Base-by-base conservation (phyloP, 2,329 filamentous ascomycete species). In the Dissoconium aciculare region DNA sequence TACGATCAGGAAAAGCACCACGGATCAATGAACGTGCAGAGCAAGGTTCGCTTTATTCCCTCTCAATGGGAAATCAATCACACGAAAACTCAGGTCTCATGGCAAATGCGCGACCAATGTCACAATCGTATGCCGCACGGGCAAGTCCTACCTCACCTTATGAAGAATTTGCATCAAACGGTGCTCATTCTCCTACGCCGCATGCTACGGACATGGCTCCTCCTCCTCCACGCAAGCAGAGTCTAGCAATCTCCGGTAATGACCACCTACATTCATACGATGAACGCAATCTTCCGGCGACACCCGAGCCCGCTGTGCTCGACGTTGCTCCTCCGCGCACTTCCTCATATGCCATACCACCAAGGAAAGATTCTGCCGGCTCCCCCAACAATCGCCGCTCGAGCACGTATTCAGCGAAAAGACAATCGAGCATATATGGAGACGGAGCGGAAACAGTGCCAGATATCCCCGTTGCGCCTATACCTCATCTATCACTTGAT, bases 101-200 rank as follows among this genome's bases (percentile, higher is more conserved):
- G 27, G 55, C 58, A 29, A 71, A 73, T 46, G 69, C 69, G 10
- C 64, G 69, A 42, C 54, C 61, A 15, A 72, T 73, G 62, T 70
- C 70, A 6, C 61, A 60, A 6, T 67, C 66, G 3, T 54, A 59
- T 27, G 63, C 65, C n/a, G 45, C 38, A 28, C 43, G 47, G 15
- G 51, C 52, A 37, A 54, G 56, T 29, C 54, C 58, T 1, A 42
- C 54, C 31, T 41, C 41, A 16, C 38, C 47, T 16, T 28, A 32
- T 5, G 32, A 37, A 6, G 21, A 33, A n/a, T n/a, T n/a, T n/a
- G n/a, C n/a, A n/a, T n/a, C n/a, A n/a, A n/a, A n/a, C 26, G 13
- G 12, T 12, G 11, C 8, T 12, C 26, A 11, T 23, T 8, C 8
- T 23, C 19, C 19, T 8, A 8, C 19, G 19, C 19, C 19, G n/a